These are phyloP conservation scores for Penicillium brasilianum DNA, from an alignment of 2,329 filamentous ascomycete genomes.

Conservation along the genomic window DNA sequence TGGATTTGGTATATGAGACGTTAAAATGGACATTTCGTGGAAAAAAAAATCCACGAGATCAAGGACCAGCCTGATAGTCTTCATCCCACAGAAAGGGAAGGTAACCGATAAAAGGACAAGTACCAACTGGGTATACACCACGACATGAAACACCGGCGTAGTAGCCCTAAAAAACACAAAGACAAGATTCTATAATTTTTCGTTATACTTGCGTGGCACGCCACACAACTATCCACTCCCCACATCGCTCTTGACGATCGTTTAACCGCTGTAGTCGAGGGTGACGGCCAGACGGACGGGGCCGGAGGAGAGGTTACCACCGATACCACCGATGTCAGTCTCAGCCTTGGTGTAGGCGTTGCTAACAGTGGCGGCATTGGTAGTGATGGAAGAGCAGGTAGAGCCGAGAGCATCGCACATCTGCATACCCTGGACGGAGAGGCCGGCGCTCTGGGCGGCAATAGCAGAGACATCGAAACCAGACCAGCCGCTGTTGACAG, in stretches of 20 bases:
- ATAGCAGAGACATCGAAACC: conserved; percentile 43
- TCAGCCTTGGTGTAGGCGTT: conserved; percentile 41
- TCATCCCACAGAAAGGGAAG: conserved; percentile 10
- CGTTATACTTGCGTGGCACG: neutral
- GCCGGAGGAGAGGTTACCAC: conserved; percentile 37
- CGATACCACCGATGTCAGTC: conserved; percentile 39
- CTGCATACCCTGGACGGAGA: conserved; percentile 43
- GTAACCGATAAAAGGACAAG: conserved; percentile 2
- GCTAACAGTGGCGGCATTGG: conserved; percentile 31
- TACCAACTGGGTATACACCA: conserved; percentile 22
- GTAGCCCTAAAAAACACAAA: conserved; percentile 7
- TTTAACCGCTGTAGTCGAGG: conserved; percentile 30
- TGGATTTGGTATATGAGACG: neutral
- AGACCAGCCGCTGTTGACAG: conserved; percentile 35
- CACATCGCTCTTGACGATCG: neutral
- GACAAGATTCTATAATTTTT: neutral
- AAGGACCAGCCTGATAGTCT: conserved; percentile 19
- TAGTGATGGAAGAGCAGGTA: conserved; percentile 39
- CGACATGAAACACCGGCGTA: neutral
- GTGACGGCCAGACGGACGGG: conserved; percentile 32
- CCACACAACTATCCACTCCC: conserved; percentile 18
- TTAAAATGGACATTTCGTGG: neutral
- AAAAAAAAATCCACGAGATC: neutral
- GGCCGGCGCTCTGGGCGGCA: conserved; percentile 35
- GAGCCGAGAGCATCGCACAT: conserved; percentile 38